Evolutionary conservation across 2,329 filamentous ascomycete genomes (phyloP).

Genomic region (Hirsutella thompsonii): DNA sequence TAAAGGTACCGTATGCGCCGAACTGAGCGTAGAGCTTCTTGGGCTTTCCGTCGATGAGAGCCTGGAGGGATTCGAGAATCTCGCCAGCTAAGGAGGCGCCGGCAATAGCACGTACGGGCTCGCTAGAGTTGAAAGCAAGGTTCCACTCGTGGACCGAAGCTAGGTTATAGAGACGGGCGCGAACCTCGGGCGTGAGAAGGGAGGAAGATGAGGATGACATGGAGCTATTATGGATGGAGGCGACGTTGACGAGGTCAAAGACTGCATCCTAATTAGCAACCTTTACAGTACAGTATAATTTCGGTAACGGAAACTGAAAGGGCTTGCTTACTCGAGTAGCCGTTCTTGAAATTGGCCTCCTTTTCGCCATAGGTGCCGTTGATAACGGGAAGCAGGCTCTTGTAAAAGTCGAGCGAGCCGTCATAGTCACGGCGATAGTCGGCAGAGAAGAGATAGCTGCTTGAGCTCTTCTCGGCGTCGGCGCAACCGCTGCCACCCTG

Average conservation of each 20-base stretch:
- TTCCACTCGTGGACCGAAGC: constrained; percentile 73
- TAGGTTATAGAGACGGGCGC: constrained; percentile 55
- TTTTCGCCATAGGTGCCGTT: constrained; percentile 34
- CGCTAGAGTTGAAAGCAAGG: constrained; percentile 68
- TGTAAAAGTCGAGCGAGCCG: constrained; percentile 48
- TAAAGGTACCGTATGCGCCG: constrained; percentile 48
- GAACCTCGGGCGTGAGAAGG: constrained; percentile 45
- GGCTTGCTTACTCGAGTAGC: constrained; percentile 46
- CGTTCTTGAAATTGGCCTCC: constrained; percentile 42
- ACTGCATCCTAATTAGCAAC: constrained; percentile 20
- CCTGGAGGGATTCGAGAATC: constrained; percentile 38
- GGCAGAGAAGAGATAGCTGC: constrained; percentile 36
- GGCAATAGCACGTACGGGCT: constrained; percentile 46
- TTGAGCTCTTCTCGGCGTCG: constrained; percentile 40
- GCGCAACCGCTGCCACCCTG: constrained; percentile 44
- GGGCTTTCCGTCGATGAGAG: constrained; percentile 28
- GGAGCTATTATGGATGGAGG: constrained; percentile 43
- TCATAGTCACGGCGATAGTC: constrained; percentile 31
- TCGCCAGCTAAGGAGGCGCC: constrained; percentile 45
- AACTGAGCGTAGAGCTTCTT: constrained; percentile 38
- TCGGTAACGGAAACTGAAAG: too few relatives aligned
- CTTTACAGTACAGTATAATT: too few relatives aligned
- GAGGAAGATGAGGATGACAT: constrained; percentile 42
- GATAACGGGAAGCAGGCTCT: constrained; percentile 38
- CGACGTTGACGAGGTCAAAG: constrained; percentile 48